A percentile compares a stretch with the other conserved stretches of the same genome.
Evolutionary conservation across 495 filamentous ascomycete species (phyloP).

Genomic region (Tirmania nivea): DNA sequence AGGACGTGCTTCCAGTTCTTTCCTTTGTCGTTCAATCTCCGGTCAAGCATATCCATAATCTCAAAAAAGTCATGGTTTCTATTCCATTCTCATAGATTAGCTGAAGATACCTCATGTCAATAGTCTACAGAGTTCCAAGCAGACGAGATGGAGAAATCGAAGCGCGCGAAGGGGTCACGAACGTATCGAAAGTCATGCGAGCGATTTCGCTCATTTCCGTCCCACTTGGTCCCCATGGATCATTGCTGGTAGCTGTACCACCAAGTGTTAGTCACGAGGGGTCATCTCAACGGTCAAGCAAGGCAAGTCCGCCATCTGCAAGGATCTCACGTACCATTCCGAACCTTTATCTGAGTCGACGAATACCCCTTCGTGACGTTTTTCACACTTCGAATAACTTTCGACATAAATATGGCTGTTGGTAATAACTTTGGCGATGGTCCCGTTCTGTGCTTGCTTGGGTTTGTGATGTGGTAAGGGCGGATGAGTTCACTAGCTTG

Average conservation of each 20-base stretch:
- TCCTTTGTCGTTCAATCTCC: constrained; percentile 95
- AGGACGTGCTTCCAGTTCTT: constrained; percentile 99
- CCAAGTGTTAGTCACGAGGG: not conserved
- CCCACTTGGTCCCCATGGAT: constrained; percentile 95
- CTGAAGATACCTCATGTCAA: not conserved
- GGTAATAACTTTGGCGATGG: not conserved
- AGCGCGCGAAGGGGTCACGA: constrained; percentile 20
- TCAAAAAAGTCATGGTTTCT: constrained; percentile 97
- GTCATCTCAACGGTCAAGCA: not conserved
- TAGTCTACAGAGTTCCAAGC: not conserved
- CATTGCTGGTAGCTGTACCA: constrained; percentile 81
- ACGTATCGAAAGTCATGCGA: constrained; percentile 92
- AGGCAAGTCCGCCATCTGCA: constrained; percentile 4
- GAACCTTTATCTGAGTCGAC: constrained; percentile 89
- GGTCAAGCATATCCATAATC: constrained; percentile 99
- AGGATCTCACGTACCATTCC: constrained; percentile 57
- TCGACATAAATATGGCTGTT: constrained; percentile 49
- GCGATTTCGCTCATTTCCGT: constrained; percentile 98
- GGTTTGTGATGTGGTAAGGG: no score
- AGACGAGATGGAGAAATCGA: not conserved
- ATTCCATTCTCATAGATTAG: constrained; percentile 11
- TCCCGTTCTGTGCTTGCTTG: no score
- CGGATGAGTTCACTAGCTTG: no score
- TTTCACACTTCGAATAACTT: constrained; percentile 93
- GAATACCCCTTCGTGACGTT: constrained; percentile 99